Percentiles rank a stretch among this genome's conserved stretches.
These are phyloP conservation scores for Blastocystis sp. DNA, from an alignment of 352 stramenopile genomes.

Conservation along the genomic window DNA sequence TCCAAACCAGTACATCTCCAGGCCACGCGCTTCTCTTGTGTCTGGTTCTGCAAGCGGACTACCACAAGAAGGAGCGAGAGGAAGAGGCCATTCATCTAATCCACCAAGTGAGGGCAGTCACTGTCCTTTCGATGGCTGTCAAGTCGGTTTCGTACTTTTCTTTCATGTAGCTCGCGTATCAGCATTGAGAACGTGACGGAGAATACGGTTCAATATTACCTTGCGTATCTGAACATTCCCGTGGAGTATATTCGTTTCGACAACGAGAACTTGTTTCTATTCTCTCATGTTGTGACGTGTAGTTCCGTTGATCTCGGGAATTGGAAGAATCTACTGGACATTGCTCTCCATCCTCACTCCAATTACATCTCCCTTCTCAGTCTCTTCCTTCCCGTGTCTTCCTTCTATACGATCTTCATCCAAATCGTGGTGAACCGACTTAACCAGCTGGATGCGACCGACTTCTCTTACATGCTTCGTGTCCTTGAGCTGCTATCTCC, in stretches of 20 bases:
- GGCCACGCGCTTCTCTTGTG: not conserved
- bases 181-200: constrained; percentile 3
- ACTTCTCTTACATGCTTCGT: constrained; percentile 21
- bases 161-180: not conserved
- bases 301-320: constrained; percentile 26
- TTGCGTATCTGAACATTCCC: constrained; percentile 30
- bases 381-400: constrained; percentile 9
- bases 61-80: not conserved
- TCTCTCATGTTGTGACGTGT: not conserved
- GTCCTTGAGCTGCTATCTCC: not conserved
- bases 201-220: constrained; percentile 45
- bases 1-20: no score
- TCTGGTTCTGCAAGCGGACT: not conserved
- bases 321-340: constrained; percentile 9
- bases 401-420: constrained; percentile 48
- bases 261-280: not conserved
- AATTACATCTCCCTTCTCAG: constrained; percentile 8
- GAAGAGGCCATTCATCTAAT: not conserved
- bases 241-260: constrained; percentile 49
- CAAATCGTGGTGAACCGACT: constrained; percentile 38
- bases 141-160: not conserved
- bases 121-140: constrained; percentile 16
- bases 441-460: not conserved
- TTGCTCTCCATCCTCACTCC: not conserved
- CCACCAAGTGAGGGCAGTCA: not conserved